Evolutionary conservation across 2,329 filamentous ascomycete species (phyloP).

Genomic region (Trematosphaeria pertusa): DNA sequence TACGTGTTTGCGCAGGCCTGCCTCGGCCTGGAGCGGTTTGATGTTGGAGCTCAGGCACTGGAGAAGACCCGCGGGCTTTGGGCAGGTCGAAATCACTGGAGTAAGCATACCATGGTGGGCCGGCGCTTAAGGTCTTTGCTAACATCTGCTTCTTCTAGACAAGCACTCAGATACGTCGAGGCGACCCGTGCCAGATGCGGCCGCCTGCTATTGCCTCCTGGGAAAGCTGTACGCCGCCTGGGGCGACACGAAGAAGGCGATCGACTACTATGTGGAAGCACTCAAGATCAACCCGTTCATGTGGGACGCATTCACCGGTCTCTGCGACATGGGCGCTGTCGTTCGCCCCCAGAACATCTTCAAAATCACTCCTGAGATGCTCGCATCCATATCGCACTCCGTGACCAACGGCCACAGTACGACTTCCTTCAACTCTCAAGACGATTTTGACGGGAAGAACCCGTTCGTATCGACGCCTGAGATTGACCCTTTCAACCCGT

Average conservation of each 20-base stretch:
- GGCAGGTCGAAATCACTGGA: slow-evolving; percentile 77
- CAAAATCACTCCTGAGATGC: slow-evolving; percentile 72
- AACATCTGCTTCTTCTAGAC: slow-evolving; percentile 47
- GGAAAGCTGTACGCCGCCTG: slow-evolving; percentile 87
- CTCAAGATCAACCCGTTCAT: slow-evolving; percentile 93
- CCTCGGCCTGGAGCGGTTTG: slow-evolving; percentile 76
- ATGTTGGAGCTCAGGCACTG: slow-evolving; percentile 81
- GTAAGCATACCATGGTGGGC: slow-evolving; percentile 60
- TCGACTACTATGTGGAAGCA: slow-evolving; percentile 85
- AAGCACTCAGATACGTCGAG: slow-evolving; percentile 79
- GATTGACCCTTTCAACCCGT: slow-evolving; percentile 55
- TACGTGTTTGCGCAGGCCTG: slow-evolving; percentile 94
- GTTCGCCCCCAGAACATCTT: slow-evolving; percentile 88
- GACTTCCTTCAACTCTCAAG: slow-evolving; percentile 19
- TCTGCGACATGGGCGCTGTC: slow-evolving; percentile 83
- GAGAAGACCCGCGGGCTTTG: slow-evolving; percentile 83
- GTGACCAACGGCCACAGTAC: slow-evolving; percentile 29
- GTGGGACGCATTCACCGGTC: slow-evolving; percentile 92
- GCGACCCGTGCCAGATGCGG: slow-evolving; percentile 79
- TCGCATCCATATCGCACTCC: slow-evolving; percentile 53
- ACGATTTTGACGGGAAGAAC: slow-evolving; percentile 31
- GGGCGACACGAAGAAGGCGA: slow-evolving; percentile 80
- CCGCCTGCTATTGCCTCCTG: slow-evolving; percentile 81
- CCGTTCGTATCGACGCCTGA: slow-evolving; percentile 46
- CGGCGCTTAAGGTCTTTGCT: slow-evolving; percentile 12